Evolutionary conservation across 345 rosid genomes (phyloP).

Genomic region (Hypericum androsaemum): DNA sequence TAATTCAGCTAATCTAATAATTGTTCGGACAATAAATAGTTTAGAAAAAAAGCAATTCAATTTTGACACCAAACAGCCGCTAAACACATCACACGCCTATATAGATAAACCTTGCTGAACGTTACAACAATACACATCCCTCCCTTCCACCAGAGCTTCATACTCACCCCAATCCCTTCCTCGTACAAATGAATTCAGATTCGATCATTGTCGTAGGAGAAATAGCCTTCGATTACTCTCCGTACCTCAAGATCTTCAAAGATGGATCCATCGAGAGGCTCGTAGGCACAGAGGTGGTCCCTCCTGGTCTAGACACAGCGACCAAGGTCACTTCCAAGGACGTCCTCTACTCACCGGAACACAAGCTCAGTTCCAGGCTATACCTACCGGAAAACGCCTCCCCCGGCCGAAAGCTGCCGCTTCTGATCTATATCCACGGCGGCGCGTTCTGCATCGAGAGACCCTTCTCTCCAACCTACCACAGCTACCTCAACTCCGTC

Average conservation of each 20-base stretch:
- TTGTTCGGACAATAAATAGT: too few species aligned
- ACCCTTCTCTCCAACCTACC: conserved; percentile 16
- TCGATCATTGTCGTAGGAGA: neutral
- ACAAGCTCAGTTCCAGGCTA: conserved; percentile 19
- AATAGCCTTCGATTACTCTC: conserved; percentile 14
- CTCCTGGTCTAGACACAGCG: conserved; percentile 12
- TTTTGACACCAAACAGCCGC: too few species aligned
- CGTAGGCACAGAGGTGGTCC: conserved; percentile 14
- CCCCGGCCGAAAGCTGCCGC: conserved; percentile 20
- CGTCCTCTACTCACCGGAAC: conserved; percentile 10
- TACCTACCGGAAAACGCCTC: conserved; percentile 15
- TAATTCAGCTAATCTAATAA: too few species aligned
- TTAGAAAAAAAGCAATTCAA: too few species aligned
- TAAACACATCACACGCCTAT: too few species aligned
- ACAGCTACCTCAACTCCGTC: conserved; percentile 14
- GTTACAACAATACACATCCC: too few species aligned
- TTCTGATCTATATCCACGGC: conserved; percentile 33
- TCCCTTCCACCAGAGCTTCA: too few species aligned
- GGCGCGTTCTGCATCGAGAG: conserved; percentile 26
- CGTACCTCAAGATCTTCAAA: conserved; percentile 17
- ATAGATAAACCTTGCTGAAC: too few species aligned
- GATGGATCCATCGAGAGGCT: conserved; percentile 29
- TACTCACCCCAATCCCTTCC: too few species aligned
- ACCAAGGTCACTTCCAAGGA: conserved; percentile 28
- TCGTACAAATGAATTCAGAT: too few species aligned